phyloP scores from a whole-genome alignment of 495 filamentous ascomycete genomes.

The Penicillium bialowiezense region DNA sequence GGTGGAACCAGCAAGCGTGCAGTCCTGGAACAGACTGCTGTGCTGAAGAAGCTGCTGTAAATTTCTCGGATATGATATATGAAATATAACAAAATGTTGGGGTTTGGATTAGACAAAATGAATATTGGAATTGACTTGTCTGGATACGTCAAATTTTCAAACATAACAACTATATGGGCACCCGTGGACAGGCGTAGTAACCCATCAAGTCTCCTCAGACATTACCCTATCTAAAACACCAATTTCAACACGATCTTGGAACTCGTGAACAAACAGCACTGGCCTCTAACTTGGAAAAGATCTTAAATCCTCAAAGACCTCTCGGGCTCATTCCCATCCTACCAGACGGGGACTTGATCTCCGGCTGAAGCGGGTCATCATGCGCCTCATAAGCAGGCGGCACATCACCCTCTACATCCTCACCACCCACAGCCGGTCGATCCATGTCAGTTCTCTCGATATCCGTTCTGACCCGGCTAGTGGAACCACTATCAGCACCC shows the following conservation, averaged over 20 bases:
- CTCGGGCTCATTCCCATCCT: constrained; percentile 2
- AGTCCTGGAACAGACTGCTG: constrained; percentile 75
- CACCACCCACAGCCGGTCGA: not conserved
- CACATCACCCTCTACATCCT: constrained; percentile 3
- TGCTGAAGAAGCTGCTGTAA: constrained; percentile 54
- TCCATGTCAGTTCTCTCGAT: too few relatives aligned
- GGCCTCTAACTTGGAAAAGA: too few relatives aligned
- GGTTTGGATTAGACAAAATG: constrained; percentile 27
- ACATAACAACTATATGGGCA: too few relatives aligned
- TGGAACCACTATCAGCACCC: not conserved
- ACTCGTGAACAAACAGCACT: not conserved
- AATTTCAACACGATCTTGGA: too few relatives aligned
- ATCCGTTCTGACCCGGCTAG: too few relatives aligned
- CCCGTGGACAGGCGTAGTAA: too few relatives aligned
- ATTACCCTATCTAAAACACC: not conserved
- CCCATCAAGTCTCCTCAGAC: not conserved
- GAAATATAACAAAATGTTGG: constrained; percentile 1
- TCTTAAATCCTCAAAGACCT: not conserved
- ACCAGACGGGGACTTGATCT: constrained; percentile 14
- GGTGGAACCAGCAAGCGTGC: constrained; percentile 77
- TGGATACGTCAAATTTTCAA: not conserved
- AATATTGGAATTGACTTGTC: constrained; percentile 1
- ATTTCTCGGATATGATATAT: constrained; percentile 9
- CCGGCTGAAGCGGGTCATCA: not conserved
- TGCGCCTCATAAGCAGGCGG: constrained; percentile 17